phyloP scores from a whole-genome alignment of 2,329 filamentous ascomycete genomes.

The Fusarium sp. region DNA sequence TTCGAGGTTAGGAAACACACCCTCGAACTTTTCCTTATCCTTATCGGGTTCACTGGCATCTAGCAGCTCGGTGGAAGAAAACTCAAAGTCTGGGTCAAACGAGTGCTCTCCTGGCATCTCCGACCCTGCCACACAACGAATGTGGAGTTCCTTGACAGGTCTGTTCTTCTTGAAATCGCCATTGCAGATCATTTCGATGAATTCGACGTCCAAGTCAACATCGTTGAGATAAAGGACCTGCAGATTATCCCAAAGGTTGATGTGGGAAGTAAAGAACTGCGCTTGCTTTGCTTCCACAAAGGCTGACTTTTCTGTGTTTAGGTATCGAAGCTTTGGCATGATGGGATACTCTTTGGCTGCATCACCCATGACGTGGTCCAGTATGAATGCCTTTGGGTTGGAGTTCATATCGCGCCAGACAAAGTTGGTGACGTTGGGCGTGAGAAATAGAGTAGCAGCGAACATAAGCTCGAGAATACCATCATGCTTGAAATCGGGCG shows the following conservation, averaged over 20 bases:
- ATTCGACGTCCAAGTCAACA: conserved; percentile 27
- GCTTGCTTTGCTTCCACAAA: conserved; percentile 6
- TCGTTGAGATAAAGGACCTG: conserved; percentile 16
- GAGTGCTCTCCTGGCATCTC: neutral
- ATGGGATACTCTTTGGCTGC: conserved; percentile 4
- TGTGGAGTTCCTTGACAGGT: conserved; percentile 19
- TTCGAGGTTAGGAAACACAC: conserved; percentile 20
- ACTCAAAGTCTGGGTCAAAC: neutral
- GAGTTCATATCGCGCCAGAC: conserved; percentile 25
- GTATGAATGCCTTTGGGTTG: conserved; percentile 17
- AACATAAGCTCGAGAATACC: conserved; percentile 32
- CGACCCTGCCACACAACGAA: conserved; percentile 12
- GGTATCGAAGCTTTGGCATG: conserved; percentile 15
- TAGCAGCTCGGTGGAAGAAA: conserved; percentile 7
- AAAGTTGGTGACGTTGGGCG: conserved; percentile 27
- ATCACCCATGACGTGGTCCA: conserved; percentile 6
- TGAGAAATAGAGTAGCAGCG: conserved; percentile 21
- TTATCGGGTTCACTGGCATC: neutral
- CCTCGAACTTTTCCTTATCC: conserved; percentile 26
- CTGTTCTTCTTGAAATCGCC: conserved; percentile 18
- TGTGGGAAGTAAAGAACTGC: conserved; percentile 26
- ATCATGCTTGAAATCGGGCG: conserved; percentile 30
- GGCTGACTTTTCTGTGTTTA: conserved; percentile 20
- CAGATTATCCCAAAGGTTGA: conserved; percentile 29
- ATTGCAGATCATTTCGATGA: conserved; percentile 13